A percentile compares a stretch with the other conserved stretches of the same genome.
These are phyloP conservation scores for Trichocomaceae sp. DNA, from an alignment of 2,329 filamentous ascomycete genomes.

Conservation along the genomic window DNA sequence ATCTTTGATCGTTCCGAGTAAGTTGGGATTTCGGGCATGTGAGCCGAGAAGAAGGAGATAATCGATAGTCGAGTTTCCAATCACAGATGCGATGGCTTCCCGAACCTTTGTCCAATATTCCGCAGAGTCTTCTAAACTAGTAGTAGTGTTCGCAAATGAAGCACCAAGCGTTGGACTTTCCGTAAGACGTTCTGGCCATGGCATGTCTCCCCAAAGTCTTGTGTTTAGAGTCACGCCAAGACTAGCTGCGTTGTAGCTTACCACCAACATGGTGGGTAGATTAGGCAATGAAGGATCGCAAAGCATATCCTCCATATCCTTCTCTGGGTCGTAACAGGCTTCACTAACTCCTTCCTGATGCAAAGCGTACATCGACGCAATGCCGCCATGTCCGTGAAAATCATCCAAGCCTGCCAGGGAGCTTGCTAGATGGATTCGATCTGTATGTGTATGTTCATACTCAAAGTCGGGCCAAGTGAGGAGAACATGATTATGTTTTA, in stretches of 20 bases:
- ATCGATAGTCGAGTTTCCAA: conserved; percentile 7
- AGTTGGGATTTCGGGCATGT: conserved; percentile 2
- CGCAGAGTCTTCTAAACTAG: not conserved
- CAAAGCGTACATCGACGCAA: not conserved
- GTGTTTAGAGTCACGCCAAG: conserved; percentile 9
- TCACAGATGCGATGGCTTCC: conserved; percentile 1
- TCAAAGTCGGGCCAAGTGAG: conserved; percentile 4
- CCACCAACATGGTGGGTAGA: conserved; percentile 1
- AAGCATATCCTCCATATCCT: not conserved
- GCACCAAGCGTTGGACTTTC: conserved; percentile 4
- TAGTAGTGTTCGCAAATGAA: not conserved
- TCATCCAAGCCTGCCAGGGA: conserved; percentile 1
- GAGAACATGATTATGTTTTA: conserved; percentile 4
- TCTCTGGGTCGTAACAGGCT: conserved; percentile 1
- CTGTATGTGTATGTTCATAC: not conserved
- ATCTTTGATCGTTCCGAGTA: conserved; percentile 1
- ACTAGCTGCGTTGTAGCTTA: conserved; percentile 12
- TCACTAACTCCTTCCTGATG: not conserved
- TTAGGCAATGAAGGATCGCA: not conserved
- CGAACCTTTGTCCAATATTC: conserved; percentile 4
- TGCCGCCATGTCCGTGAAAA: not conserved
- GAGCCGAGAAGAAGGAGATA: conserved; percentile 9
- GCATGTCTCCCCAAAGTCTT: not conserved
- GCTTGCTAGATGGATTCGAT: not conserved
- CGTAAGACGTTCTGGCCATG: not conserved